Percentiles rank a stretch among this genome's conserved stretches.
phyloP scores from a whole-genome alignment of 257 asterid species.

The Agastache rugosa region DNA sequence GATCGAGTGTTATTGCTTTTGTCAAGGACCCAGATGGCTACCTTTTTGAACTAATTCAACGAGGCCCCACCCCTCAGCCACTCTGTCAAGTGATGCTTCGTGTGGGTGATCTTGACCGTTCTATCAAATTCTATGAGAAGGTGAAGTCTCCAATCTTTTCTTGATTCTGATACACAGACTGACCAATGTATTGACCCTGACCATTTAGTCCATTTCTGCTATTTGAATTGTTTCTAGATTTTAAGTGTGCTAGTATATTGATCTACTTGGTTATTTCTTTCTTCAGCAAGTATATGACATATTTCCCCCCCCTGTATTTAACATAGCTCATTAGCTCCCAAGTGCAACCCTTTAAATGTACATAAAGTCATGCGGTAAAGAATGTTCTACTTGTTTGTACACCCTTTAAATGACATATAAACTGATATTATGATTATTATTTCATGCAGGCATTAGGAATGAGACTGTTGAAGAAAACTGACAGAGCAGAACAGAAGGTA shows the following conservation, averaged over 20 bases:
- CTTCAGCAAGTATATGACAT: not conserved
- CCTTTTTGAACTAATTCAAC: conserved; percentile 83
- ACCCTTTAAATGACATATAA: not conserved
- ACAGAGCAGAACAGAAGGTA: conserved; percentile 95
- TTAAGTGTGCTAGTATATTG: not conserved
- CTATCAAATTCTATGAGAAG: conserved; percentile 97
- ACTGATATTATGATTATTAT: conserved; percentile 15
- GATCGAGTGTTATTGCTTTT: conserved; percentile 85
- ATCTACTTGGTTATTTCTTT: not conserved
- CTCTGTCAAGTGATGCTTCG: conserved; percentile 99
- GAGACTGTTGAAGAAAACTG: conserved; percentile 75
- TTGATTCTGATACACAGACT: not conserved
- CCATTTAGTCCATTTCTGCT: too few species aligned
- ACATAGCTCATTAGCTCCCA: not conserved
- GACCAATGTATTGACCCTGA: not conserved
- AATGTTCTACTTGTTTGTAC: not conserved
- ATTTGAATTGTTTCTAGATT: too few species aligned
- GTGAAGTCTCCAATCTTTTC: conserved; percentile 41
- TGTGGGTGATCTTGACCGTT: conserved; percentile 97
- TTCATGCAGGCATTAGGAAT: conserved; percentile 83
- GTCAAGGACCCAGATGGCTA: conserved; percentile 99
- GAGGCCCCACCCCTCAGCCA: conserved; percentile 94
- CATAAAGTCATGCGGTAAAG: not conserved
- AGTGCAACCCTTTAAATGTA: not conserved
- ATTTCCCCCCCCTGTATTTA: not conserved